Conservation (phyloP, 805 yeast species). For the Kodamaea sagamina region DNA sequence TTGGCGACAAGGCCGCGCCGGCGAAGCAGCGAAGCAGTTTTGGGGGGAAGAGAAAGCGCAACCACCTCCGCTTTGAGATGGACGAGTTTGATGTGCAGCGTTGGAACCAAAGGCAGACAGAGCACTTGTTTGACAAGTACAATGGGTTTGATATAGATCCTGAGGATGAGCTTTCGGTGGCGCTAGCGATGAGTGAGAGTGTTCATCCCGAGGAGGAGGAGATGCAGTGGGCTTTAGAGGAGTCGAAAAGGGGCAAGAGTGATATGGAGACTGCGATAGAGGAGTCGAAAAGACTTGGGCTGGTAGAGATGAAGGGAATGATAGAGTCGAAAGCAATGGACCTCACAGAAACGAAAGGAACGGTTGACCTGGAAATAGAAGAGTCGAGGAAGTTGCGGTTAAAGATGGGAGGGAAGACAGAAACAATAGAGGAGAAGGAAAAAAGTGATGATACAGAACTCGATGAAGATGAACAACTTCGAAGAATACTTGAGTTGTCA, state of each 20-base stretch:
- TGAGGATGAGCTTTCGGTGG: slow-evolving; percentile 31
- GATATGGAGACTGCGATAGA: slow-evolving; percentile 19
- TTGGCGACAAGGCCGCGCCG: slow-evolving; percentile 37
- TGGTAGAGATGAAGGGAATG: not conserved
- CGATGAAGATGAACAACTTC: slow-evolving; percentile 22
- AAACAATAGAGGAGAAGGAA: not conserved
- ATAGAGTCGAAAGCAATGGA: not conserved
- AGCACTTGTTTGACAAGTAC: slow-evolving; percentile 41
- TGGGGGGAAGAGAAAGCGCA: slow-evolving; percentile 17
- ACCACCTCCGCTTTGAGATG: slow-evolving; percentile 33
- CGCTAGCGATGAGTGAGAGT: slow-evolving; percentile 40
- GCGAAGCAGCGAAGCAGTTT: slow-evolving; percentile 12
- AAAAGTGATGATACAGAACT: not conserved
- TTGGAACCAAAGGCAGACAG: slow-evolving; percentile 24
- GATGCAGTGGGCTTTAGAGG: slow-evolving; percentile 25
- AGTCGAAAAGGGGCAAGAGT: slow-evolving; percentile 13
- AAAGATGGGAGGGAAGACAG: slow-evolving; percentile 1
- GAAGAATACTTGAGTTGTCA: slow-evolving; percentile 23
- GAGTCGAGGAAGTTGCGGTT: slow-evolving; percentile 15
- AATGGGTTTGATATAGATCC: slow-evolving; percentile 43
- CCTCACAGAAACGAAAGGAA: slow-evolving; percentile 1
- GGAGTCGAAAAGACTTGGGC: slow-evolving; percentile 15
- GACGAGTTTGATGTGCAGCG: slow-evolving; percentile 38
- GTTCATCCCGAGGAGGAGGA: slow-evolving; percentile 25
- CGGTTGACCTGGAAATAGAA: slow-evolving; percentile 21